phyloP scores from a whole-genome alignment of 148 eudicot species.

The Camellia lanceoleosa region DNA sequence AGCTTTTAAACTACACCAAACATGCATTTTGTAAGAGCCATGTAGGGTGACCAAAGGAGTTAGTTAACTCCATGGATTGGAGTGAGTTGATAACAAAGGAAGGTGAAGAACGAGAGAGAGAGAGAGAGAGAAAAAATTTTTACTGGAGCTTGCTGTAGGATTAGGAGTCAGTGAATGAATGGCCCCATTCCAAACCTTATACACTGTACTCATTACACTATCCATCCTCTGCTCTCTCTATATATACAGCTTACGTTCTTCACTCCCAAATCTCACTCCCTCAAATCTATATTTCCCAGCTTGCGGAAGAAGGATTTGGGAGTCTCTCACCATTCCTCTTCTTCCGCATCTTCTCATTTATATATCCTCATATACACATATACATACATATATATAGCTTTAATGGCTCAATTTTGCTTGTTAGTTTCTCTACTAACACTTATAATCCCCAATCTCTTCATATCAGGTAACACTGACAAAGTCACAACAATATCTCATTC shows the following conservation, averaged over 20 bases:
- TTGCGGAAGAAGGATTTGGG: no score
- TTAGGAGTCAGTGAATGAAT: no score
- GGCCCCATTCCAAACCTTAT: background rate
- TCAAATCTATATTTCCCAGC: no score
- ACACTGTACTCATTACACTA: background rate
- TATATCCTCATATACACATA: background rate
- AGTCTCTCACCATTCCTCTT: background rate
- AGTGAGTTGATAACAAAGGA: no score
- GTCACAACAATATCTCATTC: no score
- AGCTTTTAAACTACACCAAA: no score
- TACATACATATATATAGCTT: background rate
- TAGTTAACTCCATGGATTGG: no score
- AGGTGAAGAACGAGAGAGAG: no score
- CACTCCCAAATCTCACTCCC: background rate
- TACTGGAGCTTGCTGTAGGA: no score
- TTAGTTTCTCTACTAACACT: background rate
- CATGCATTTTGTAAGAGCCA: no score
- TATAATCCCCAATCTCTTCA: slow-evolving; percentile 13
- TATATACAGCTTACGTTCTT: background rate
- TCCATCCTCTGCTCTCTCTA: background rate
- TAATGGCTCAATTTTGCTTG: slow-evolving; percentile 15
- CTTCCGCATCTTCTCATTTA: background rate
- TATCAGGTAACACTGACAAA: slow-evolving; percentile 20
- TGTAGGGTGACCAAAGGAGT: no score
- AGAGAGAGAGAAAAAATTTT: no score